Evolutionary conservation across 1,284 basidiomycete species (phyloP).

Genomic region (Baeospora myosura): DNA sequence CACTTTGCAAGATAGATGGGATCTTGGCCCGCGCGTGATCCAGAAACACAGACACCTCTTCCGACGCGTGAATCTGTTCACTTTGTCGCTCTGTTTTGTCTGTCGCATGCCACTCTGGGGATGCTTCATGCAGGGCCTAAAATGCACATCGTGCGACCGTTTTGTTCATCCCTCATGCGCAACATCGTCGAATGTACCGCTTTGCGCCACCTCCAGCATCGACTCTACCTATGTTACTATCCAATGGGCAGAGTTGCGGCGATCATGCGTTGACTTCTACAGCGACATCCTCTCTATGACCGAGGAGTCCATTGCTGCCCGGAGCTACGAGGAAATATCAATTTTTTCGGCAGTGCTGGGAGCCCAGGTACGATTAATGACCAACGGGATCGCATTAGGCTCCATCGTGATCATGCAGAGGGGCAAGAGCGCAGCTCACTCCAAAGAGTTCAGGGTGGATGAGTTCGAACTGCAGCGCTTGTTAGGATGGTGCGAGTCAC

Average conservation of each 20-base stretch:
- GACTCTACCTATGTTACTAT: constrained; percentile 47
- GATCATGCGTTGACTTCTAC: constrained; percentile 50
- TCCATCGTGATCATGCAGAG: constrained; percentile 46
- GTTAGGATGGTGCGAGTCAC: constrained; percentile 43
- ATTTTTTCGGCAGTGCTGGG: constrained; percentile 52
- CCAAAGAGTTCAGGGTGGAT: constrained; percentile 29
- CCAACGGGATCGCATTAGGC: constrained; percentile 57
- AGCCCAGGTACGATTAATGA: constrained; percentile 59
- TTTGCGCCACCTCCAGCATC: constrained; percentile 31
- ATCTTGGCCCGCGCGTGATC: constrained; percentile 18
- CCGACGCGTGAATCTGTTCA: constrained; percentile 60
- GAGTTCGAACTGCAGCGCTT: constrained; percentile 55
- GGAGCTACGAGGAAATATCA: constrained; percentile 63
- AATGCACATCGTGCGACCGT: constrained; percentile 54
- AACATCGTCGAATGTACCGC: constrained; percentile 13
- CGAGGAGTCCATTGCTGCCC: constrained; percentile 34
- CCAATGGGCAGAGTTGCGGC: constrained; percentile 38
- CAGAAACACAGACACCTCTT: constrained; percentile 40
- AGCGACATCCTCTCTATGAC: constrained; percentile 36
- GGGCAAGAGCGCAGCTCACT: constrained; percentile 23
- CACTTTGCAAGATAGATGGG: constrained; percentile 29
- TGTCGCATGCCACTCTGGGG: constrained; percentile 74
- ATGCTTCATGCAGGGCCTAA: constrained; percentile 49
- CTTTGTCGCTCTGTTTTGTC: constrained; percentile 56
- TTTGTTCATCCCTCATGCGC: constrained; percentile 58